Percentiles rank a stretch among this genome's conserved stretches.
Evolutionary conservation across 768 basidiomycete species (phyloP).

Genomic region (Serendipita sp.): DNA sequence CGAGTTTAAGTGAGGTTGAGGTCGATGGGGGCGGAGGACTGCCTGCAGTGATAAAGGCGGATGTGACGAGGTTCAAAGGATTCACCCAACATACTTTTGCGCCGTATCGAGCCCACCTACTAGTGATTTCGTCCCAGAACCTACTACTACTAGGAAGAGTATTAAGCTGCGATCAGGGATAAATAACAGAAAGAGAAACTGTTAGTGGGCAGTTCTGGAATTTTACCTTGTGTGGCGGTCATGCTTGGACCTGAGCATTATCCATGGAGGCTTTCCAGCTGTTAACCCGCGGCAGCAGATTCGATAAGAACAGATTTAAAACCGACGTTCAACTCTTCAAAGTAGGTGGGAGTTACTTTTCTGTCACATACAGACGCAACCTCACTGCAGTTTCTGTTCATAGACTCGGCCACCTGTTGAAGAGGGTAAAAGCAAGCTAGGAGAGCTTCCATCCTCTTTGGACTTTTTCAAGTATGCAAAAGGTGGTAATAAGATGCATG

Average conservation of each 20-base stretch:
- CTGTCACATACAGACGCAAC: conserved; percentile 12
- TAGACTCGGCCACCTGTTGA: neutral
- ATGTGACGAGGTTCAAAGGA: neutral
- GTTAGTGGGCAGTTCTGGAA: too few species aligned
- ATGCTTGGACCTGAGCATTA: neutral
- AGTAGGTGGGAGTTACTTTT: conserved; percentile 21
- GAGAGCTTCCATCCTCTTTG: conserved; percentile 48
- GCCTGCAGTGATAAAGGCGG: neutral
- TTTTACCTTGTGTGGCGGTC: too few species aligned
- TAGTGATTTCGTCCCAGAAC: too few species aligned
- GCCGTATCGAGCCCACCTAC: too few species aligned
- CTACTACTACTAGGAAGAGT: too few species aligned
- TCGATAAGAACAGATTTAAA: conserved; percentile 62
- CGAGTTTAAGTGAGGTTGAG: conserved; percentile 20
- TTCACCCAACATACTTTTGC: neutral
- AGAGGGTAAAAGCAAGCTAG: conserved; percentile 3
- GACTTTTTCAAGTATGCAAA: conserved; percentile 87
- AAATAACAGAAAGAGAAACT: too few species aligned
- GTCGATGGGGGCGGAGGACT: conserved; percentile 15
- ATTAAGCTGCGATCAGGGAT: too few species aligned
- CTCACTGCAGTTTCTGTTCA: neutral
- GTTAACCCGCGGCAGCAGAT: conserved; percentile 75
- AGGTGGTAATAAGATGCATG: conserved; percentile 22
- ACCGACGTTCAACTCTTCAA: conserved; percentile 56
- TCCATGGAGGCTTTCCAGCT: conserved; percentile 78